Evolutionary conservation across 2,329 filamentous ascomycete genomes (phyloP).

Genomic region (Corinectria fuckeliana): DNA sequence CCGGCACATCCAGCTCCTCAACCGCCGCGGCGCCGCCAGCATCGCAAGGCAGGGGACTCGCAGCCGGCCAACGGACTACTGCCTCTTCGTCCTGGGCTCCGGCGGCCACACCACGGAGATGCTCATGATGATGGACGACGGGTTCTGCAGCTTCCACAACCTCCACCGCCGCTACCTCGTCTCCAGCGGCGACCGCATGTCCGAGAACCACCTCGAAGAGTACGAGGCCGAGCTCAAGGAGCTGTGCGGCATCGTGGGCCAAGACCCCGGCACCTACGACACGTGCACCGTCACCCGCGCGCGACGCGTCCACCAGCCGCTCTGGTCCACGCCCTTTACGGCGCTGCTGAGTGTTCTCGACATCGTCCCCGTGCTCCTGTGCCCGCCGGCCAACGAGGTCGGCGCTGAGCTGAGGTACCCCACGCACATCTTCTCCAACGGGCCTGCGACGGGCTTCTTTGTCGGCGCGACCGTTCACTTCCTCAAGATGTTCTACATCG

Average conservation of each 20-base stretch:
- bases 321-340: constrained; percentile 74
- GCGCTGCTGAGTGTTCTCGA: constrained; percentile 69
- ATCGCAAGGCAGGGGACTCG: constrained; percentile 23
- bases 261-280: constrained; percentile 60
- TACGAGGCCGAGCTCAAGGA: constrained; percentile 46
- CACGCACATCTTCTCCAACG: constrained; percentile 83
- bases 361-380: constrained; percentile 63
- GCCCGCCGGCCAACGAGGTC: constrained; percentile 35
- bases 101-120: constrained; percentile 97
- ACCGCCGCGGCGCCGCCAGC: constrained; percentile 24
- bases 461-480: constrained; percentile 61
- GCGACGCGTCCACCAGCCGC: constrained; percentile 80
- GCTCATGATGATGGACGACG: constrained; percentile 77
- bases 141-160: constrained; percentile 55
- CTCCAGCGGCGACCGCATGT: constrained; percentile 74
- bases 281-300: constrained; percentile 77
- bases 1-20: constrained; percentile 40
- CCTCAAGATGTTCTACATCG: constrained; percentile 53
- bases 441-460: constrained; percentile 86
- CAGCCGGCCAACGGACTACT: constrained; percentile 51
- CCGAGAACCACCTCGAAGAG: constrained; percentile 70
- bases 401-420: constrained; percentile 57
- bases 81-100: constrained; percentile 85
- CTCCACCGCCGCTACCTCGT: constrained; percentile 83
- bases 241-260: constrained; percentile 24